These are phyloP conservation scores for Boletellus ananiceps DNA, from an alignment of 768 basidiomycete species.

Conservation along the genomic window DNA sequence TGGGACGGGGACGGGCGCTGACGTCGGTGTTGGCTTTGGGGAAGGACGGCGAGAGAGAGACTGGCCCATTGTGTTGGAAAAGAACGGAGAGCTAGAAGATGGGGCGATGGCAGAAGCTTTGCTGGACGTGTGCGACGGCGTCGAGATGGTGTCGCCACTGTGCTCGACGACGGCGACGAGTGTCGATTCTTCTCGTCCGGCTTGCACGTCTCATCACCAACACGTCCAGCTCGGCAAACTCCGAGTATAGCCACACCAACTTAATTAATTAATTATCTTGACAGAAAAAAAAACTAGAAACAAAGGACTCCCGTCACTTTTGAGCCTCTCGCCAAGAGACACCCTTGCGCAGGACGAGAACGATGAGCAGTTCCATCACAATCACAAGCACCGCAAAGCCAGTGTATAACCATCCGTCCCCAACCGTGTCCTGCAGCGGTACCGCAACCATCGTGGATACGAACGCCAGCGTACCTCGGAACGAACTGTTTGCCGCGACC, in stretches of 20 bases:
- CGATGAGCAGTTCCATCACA: constrained; percentile 48
- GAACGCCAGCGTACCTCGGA: constrained; percentile 67
- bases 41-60: constrained; percentile 25
- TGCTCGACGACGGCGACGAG: constrained; percentile 11
- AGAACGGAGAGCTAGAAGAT: not conserved
- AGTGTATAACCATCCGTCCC: constrained; percentile 79
- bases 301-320: not conserved
- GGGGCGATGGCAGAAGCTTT: not conserved
- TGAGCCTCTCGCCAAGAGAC: constrained; percentile 48
- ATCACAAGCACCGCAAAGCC: constrained; percentile 55
- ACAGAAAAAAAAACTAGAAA: not conserved
- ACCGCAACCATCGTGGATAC: constrained; percentile 68
- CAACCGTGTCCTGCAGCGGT: constrained; percentile 68
- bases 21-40: constrained; percentile 6
- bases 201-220: constrained; percentile 23
- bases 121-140: constrained; percentile 3
- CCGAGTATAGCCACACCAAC: constrained; percentile 19
- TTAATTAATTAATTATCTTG: constrained; percentile 7
- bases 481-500: constrained; percentile 70
- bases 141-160: constrained; percentile 6
- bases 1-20: constrained; percentile 8
- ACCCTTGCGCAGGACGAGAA: constrained; percentile 61
- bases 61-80: constrained; percentile 26
- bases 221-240: constrained; percentile 20
- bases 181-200: constrained; percentile 24